Conservation (phyloP, 306 rosid species). For the Cyclanthera cordifolia region DNA sequence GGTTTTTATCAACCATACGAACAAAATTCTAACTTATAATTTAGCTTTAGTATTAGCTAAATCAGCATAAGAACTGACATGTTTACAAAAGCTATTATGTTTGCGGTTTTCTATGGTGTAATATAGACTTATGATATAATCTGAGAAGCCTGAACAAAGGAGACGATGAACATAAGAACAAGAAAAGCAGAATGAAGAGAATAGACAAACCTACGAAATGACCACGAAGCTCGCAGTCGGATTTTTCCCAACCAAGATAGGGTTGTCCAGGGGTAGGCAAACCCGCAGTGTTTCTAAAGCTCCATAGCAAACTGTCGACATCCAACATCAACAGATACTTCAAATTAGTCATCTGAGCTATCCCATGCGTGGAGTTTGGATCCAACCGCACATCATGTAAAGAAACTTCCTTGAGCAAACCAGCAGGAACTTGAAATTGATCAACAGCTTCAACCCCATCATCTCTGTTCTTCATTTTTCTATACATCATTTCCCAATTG, state of each 20-base stretch:
- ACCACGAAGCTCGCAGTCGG: constrained; percentile 55
- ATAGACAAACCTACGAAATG: constrained; percentile 66
- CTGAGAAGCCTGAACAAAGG: constrained; percentile 2
- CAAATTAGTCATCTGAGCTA: constrained; percentile 63
- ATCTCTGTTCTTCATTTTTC: constrained; percentile 36
- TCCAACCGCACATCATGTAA: constrained; percentile 54
- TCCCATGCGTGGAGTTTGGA: constrained; percentile 33
- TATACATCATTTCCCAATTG: constrained; percentile 53
- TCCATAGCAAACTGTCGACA: constrained; percentile 65
- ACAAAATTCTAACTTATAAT: too few species aligned
- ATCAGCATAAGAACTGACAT: too few species aligned
- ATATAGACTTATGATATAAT: not conserved
- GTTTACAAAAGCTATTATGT: too few species aligned
- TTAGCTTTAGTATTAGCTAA: too few species aligned
- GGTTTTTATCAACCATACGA: too few species aligned
- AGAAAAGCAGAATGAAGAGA: constrained; percentile 3
- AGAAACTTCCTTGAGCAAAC: constrained; percentile 54
- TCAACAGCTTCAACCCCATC: too few species aligned
- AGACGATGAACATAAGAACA: not conserved
- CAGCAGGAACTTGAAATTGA: constrained; percentile 26
- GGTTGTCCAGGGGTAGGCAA: constrained; percentile 54
- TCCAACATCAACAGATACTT: constrained; percentile 68
- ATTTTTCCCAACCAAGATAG: constrained; percentile 57
- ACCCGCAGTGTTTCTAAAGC: constrained; percentile 68
- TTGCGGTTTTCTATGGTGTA: too few species aligned